Percentiles rank a stretch among this genome's conserved stretches.
Evolutionary conservation across 805 yeast species (phyloP).

Genomic region (Barnettozyma sucrosica): DNA sequence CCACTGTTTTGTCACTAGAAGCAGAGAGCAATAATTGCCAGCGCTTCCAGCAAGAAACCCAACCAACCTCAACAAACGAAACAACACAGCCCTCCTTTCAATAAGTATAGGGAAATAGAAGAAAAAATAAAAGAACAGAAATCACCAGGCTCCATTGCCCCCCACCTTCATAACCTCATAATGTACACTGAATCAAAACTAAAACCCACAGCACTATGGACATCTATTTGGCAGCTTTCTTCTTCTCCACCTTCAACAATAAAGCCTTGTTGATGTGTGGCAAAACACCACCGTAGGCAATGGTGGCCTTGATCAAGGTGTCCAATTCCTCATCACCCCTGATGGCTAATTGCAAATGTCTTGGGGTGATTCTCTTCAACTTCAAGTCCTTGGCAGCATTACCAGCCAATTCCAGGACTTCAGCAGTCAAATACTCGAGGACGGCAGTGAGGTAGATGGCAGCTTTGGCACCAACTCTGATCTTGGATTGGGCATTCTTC

Average conservation of each 20-base stretch:
- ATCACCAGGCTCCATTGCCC: background rate
- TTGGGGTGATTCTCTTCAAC: constrained; percentile 96
- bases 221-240: constrained; percentile 13
- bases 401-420: constrained; percentile 96
- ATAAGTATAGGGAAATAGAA: background rate
- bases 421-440: constrained; percentile 92
- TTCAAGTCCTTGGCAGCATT: constrained; percentile 98
- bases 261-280: constrained; percentile 61
- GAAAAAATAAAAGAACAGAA: constrained; percentile 3
- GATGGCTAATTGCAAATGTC: constrained; percentile 95
- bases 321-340: constrained; percentile 97
- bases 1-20: background rate
- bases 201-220: background rate
- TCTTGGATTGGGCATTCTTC: constrained; percentile 79
- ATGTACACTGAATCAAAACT: background rate
- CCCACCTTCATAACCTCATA: background rate
- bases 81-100: background rate
- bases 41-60: background rate
- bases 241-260: constrained; percentile 19
- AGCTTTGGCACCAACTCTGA: constrained; percentile 80
- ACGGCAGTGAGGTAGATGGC: constrained; percentile 96
- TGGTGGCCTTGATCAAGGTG: constrained; percentile 87
- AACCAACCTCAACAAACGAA: background rate
- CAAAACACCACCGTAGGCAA: constrained; percentile 98
- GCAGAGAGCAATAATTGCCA: background rate